Evolutionary conservation across 2,329 filamentous ascomycete genomes (phyloP), one percentile per base, ranked within the genome.

Genomic region (Iodosphaeria phyllophila): DNA sequence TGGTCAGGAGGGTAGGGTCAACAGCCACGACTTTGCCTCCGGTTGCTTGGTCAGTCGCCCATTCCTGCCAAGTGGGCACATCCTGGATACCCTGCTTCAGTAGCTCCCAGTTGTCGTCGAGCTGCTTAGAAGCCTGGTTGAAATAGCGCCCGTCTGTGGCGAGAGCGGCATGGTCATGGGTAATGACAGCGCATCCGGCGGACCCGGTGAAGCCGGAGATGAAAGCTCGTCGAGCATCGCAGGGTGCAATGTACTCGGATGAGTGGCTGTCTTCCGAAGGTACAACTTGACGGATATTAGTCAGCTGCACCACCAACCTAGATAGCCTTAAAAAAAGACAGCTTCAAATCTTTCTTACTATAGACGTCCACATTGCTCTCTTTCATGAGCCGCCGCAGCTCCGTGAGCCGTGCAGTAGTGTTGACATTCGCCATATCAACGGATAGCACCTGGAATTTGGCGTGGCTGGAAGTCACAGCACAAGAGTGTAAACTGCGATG

Each of bases 101-200:
- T 20, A 98, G 59, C 24, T 67, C 58, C 89, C 89, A 98, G 49
- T 95, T 95, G 40, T 52, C 55, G 47, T 95, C 89, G 16, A 98
- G 67, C 49, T 98, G 82, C 41, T 84, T 79, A 32, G 72, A 60
- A 14, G 89, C 89, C 51, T 98, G 89, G 54, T 92, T 95, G 62
- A 95, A 98, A 52, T 98, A 98, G 35, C 89, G 74, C 16, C 89
- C 89, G 47, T 98, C 89, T 16, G 89, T 98, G 8, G 89, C 82
- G 29, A 98, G 57, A 9, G 82, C 80, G 10, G 89, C 89, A 49
- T 84, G 84, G 25, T 82, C 74, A 24, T 69, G 64, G 3, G 84
- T 89, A 28, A 98, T 64, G 25, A 98, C 74, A 19, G 84, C 89
- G 34, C 80, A 92, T 30, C 89, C 89, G 21, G 89, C 86, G 7